Percentiles rank a stretch among this genome's conserved stretches.
Conservation (phyloP, 495 filamentous ascomycete species). For the Aspergillus nidulans region DNA sequence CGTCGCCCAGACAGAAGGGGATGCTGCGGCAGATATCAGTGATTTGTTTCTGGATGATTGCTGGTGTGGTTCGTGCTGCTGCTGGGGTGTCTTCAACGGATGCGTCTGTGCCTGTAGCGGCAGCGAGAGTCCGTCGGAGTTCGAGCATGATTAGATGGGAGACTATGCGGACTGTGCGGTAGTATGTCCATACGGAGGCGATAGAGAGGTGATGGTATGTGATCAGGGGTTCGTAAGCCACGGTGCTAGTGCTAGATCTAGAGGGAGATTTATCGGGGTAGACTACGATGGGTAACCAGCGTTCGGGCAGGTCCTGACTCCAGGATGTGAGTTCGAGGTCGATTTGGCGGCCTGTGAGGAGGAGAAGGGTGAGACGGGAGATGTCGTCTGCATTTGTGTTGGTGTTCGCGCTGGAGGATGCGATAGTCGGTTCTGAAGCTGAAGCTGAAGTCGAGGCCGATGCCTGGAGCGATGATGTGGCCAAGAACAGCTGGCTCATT, state of each 20-base stretch:
- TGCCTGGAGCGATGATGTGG: slow-evolving; percentile 5
- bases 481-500: slow-evolving; percentile 27
- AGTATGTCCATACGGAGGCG: slow-evolving; percentile 37
- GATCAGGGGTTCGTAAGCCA: slow-evolving; percentile 25
- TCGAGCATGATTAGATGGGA: slow-evolving; percentile 30
- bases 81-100: background rate
- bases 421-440: background rate
- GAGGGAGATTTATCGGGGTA: slow-evolving; percentile 18
- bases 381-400: slow-evolving; percentile 7
- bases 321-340: slow-evolving; percentile 35
- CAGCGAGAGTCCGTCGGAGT: slow-evolving; percentile 21
- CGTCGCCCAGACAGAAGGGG: slow-evolving; percentile 34
- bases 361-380: slow-evolving; percentile 21
- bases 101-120: slow-evolving; percentile 3
- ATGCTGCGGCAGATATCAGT: slow-evolving; percentile 39
- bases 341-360: slow-evolving; percentile 21
- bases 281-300: slow-evolving; percentile 37
- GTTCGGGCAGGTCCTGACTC: slow-evolving; percentile 30
- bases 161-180: slow-evolving; percentile 37
- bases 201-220: slow-evolving; percentile 31
- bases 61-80: background rate
- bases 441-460: slow-evolving; percentile 10
- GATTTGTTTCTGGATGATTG: slow-evolving; percentile 31
- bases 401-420: slow-evolving; percentile 4
- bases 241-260: slow-evolving; percentile 5